Conservation (phyloP, 352 stramenopile genomes). For the Salisapilia sapeloensis region DNA sequence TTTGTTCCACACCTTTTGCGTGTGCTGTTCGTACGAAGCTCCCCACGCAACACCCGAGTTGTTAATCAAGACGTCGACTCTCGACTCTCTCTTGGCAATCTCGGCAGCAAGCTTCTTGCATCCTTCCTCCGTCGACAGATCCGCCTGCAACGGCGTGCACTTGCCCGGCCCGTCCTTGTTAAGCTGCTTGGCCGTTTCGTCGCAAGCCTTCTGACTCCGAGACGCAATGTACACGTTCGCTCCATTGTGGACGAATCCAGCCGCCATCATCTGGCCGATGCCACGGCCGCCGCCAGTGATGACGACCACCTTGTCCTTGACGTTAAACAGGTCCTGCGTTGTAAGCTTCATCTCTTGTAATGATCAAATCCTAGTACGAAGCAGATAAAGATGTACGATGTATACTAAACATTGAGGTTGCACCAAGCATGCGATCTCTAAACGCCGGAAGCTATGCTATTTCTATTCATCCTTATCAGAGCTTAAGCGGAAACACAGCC, state of each 20-base stretch:
- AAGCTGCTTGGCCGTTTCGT: slow-evolving; percentile 42
- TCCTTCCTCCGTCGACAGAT: slow-evolving; percentile 65
- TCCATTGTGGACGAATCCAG: slow-evolving; percentile 83
- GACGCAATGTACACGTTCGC: slow-evolving; percentile 88
- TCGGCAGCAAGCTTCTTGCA: slow-evolving; percentile 64
- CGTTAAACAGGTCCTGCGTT: slow-evolving; percentile 45
- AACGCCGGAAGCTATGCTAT: too few species aligned
- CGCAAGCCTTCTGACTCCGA: slow-evolving; percentile 66
- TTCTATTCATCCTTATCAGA: too few species aligned
- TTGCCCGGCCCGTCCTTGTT: slow-evolving; percentile 31
- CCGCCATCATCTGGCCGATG: slow-evolving; percentile 93
- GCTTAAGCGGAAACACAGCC: slow-evolving; percentile 25
- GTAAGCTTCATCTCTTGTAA: slow-evolving; percentile 9
- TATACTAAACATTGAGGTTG: slow-evolving; percentile 5
- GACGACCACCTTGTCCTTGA: slow-evolving; percentile 71
- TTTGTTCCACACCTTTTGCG: slow-evolving; percentile 70
- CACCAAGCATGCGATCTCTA: slow-evolving; percentile 6
- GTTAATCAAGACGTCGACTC: slow-evolving; percentile 89
- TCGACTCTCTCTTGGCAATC: slow-evolving; percentile 49
- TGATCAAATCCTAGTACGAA: slow-evolving; percentile 4
- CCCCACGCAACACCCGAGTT: slow-evolving; percentile 77
- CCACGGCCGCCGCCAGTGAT: slow-evolving; percentile 88
- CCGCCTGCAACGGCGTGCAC: slow-evolving; percentile 55
- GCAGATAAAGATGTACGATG: slow-evolving; percentile 7
- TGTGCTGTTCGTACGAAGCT: slow-evolving; percentile 18